These are phyloP conservation scores for Hysterium pulicare DNA, from an alignment of 2,329 filamentous ascomycete genomes.

Conservation along the genomic window DNA sequence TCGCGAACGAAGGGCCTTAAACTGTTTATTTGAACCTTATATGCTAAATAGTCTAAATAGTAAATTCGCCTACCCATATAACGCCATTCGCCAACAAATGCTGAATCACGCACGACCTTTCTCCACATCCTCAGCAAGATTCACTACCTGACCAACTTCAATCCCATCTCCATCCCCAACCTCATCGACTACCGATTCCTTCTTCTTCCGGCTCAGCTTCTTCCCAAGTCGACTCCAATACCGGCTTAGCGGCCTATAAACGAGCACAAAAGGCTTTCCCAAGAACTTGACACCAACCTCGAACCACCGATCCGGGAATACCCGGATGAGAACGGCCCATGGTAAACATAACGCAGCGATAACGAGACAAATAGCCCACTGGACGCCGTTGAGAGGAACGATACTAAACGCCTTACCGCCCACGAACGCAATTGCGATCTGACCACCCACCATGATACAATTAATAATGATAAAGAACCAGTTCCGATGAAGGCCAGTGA, in stretches of 20 bases:
- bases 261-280: conserved; percentile 21
- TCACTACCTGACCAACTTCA: too few relatives aligned
- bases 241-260: conserved; percentile 20
- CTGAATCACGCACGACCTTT: too few relatives aligned
- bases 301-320: conserved; percentile 47
- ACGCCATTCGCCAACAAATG: too few relatives aligned
- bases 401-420: conserved; percentile 54
- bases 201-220: conserved; percentile 12
- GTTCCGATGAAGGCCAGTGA: conserved; percentile 56
- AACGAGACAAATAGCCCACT: conserved; percentile 56
- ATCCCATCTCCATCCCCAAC: conserved; percentile 8
- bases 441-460: conserved; percentile 55
- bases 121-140: too few relatives aligned
- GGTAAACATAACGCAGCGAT: conserved; percentile 50
- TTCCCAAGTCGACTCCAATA: conserved; percentile 8
- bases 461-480: conserved; percentile 57
- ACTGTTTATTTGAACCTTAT: too few relatives aligned
- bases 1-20: too few relatives aligned
- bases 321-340: conserved; percentile 48
- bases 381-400: conserved; percentile 45
- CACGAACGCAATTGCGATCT: conserved; percentile 55
- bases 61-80: too few relatives aligned
- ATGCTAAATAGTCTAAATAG: too few relatives aligned
- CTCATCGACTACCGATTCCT: conserved; percentile 1
- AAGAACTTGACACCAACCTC: conserved; percentile 18